A percentile compares a stretch with the other conserved stretches of the same genome.
These are phyloP conservation scores for Lathyrus sativus DNA, from an alignment of 306 rosid species.

Conservation along the genomic window DNA sequence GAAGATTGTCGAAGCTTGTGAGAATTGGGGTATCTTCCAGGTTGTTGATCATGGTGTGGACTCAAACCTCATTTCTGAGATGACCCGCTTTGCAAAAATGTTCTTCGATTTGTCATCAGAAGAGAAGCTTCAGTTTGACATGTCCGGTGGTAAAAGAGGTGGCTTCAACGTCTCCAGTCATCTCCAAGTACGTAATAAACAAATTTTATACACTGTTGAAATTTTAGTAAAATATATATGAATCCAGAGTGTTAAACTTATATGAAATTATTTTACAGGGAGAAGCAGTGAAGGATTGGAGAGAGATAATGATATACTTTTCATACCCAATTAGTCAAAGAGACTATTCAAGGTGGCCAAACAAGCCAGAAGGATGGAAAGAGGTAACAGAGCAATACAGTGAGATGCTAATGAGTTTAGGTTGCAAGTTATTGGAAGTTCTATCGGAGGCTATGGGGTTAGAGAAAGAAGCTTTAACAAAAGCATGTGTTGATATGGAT, in stretches of 20 bases:
- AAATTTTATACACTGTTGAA: too few species aligned
- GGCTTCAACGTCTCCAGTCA: conserved; percentile 96
- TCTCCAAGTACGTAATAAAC: conserved; percentile 54
- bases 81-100: conserved; percentile 62
- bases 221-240: too few species aligned
- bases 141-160: conserved; percentile 93
- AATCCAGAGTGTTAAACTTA: too few species aligned
- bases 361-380: conserved; percentile 73
- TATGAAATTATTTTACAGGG: neutral
- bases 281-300: conserved; percentile 55
- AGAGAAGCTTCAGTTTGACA: conserved; percentile 83
- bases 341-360: conserved; percentile 77
- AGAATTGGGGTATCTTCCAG: conserved; percentile 90
- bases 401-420: conserved; percentile 60
- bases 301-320: conserved; percentile 72
- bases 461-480: conserved; percentile 66
- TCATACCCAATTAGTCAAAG: conserved; percentile 60
- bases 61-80: conserved; percentile 48
- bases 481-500: conserved; percentile 81
- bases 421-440: conserved; percentile 64
- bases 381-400: conserved; percentile 65
- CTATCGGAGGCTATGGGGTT: conserved; percentile 76
- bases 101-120: conserved; percentile 76
- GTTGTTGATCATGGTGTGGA: conserved; percentile 83
- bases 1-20: conserved; percentile 80